These are phyloP conservation scores for Abortiporus biennis DNA, from an alignment of 1,284 basidiomycete species.

Conservation along the genomic window DNA sequence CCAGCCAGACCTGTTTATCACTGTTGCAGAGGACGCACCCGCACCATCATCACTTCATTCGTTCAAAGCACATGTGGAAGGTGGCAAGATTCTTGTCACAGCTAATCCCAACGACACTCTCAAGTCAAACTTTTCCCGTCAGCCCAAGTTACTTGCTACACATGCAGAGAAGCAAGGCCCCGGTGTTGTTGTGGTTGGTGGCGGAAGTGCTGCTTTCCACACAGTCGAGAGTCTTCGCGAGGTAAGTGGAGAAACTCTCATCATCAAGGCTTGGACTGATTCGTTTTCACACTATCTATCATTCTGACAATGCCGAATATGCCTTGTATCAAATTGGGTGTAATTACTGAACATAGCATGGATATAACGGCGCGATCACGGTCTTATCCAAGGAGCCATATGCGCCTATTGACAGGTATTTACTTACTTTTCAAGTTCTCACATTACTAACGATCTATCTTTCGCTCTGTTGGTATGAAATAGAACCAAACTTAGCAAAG, in stretches of 20 bases:
- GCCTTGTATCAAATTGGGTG: not conserved
- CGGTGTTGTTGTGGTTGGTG: slow-evolving; percentile 84
- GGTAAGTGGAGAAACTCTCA: too few relatives aligned
- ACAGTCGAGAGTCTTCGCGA: slow-evolving; percentile 82
- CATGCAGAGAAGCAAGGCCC: slow-evolving; percentile 19
- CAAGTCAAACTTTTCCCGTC: slow-evolving; percentile 62
- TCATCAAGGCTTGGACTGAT: too few relatives aligned
- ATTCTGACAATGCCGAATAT: too few relatives aligned
- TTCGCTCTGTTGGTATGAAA: not conserved
- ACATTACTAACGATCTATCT: not conserved
- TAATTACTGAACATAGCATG: slow-evolving; percentile 41
- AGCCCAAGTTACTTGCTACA: slow-evolving; percentile 43
- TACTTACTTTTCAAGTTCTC: not conserved
- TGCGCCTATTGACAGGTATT: slow-evolving; percentile 80
- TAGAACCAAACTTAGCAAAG: slow-evolving; percentile 89
- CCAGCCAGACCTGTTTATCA: not conserved
- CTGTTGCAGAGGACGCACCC: slow-evolving; percentile 76
- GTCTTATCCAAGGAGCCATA: slow-evolving; percentile 77
- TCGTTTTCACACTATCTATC: not conserved
- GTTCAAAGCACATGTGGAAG: slow-evolving; percentile 68
- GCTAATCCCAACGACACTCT: slow-evolving; percentile 66
- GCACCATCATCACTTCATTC: slow-evolving; percentile 82
- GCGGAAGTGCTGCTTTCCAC: slow-evolving; percentile 79
- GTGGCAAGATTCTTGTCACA: slow-evolving; percentile 78
- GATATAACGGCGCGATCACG: slow-evolving; percentile 74